phyloP scores from a whole-genome alignment of 345 rosid genomes.

The Noccaea bulbosa region DNA sequence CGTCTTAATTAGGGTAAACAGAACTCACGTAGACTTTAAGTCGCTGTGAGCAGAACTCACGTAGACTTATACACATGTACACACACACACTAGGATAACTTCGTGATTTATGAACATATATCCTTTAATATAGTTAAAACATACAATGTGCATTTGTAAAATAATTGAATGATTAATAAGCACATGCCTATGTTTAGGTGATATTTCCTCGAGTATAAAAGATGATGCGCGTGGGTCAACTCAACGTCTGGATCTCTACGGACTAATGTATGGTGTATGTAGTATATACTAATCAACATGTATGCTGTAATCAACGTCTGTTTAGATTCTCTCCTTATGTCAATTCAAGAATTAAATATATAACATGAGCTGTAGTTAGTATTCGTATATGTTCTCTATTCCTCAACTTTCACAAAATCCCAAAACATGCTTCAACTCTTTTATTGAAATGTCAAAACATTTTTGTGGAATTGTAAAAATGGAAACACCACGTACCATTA shows the following conservation, averaged over 20 bases:
- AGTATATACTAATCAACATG: conserved; percentile 42
- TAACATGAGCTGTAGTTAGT: conserved; percentile 14
- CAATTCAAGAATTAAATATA: conserved; percentile 27
- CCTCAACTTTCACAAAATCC: not conserved
- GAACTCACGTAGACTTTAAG: conserved; percentile 27
- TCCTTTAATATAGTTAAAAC: not conserved
- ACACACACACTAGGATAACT: not conserved
- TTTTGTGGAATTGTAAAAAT: too few relatives aligned
- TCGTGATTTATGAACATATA: conserved; percentile 1
- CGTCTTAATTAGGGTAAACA: conserved; percentile 26
- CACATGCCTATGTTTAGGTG: conserved; percentile 19
- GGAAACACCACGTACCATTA: too few relatives aligned
- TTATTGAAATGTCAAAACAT: too few relatives aligned
- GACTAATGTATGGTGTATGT: conserved; percentile 28
- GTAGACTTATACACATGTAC: not conserved
- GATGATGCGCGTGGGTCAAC: conserved; percentile 30
- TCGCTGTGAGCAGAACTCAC: conserved; percentile 6
- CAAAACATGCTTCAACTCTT: not conserved
- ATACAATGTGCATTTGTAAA: not conserved
- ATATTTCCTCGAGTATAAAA: not conserved
- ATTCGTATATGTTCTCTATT: not conserved
- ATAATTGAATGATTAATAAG: conserved; percentile 9
- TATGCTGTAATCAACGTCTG: too few relatives aligned
- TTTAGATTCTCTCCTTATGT: conserved; percentile 30
- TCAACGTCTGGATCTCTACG: conserved; percentile 22